Conservation (phyloP, 1,284 basidiomycete genomes). For the Omphalotus olearius region DNA sequence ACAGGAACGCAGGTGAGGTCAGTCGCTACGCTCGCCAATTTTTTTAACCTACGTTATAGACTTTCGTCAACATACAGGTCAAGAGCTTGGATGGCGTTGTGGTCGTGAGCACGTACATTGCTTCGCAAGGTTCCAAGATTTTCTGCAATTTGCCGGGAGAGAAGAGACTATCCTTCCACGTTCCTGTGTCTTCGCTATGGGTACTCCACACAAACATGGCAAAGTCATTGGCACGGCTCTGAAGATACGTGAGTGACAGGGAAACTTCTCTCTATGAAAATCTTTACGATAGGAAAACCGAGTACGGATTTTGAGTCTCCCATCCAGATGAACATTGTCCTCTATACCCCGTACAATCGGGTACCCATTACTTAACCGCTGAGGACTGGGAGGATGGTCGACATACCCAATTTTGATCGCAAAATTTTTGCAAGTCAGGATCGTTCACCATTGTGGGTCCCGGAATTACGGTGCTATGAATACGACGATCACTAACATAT, state of each 20-base stretch:
- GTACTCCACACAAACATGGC: slow-evolving; percentile 26
- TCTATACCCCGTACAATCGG: background rate
- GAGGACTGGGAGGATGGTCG: background rate
- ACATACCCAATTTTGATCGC: slow-evolving; percentile 24
- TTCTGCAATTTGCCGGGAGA: background rate
- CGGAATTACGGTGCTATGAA: slow-evolving; percentile 33
- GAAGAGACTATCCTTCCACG: background rate
- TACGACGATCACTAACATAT: no score
- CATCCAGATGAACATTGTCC: slow-evolving; percentile 38
- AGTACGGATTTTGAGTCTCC: slow-evolving; percentile 32
- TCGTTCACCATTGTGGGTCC: slow-evolving; percentile 34
- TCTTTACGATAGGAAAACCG: slow-evolving; percentile 34
- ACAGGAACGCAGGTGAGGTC: slow-evolving; percentile 28
- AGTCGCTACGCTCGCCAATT: no score
- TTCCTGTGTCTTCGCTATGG: background rate
- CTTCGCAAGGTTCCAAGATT: slow-evolving; percentile 25
- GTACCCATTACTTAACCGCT: slow-evolving; percentile 6
- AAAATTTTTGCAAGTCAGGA: slow-evolving; percentile 28
- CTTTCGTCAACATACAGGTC: no score
- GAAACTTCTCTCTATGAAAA: background rate
- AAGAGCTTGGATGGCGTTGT: slow-evolving; percentile 6
- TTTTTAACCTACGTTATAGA: no score
- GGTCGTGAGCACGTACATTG: slow-evolving; percentile 31
- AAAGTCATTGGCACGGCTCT: slow-evolving; percentile 26
- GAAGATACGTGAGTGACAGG: background rate